Evolutionary conservation across 805 yeast genomes (phyloP).

Genomic region (Lachancea thermotolerans): DNA sequence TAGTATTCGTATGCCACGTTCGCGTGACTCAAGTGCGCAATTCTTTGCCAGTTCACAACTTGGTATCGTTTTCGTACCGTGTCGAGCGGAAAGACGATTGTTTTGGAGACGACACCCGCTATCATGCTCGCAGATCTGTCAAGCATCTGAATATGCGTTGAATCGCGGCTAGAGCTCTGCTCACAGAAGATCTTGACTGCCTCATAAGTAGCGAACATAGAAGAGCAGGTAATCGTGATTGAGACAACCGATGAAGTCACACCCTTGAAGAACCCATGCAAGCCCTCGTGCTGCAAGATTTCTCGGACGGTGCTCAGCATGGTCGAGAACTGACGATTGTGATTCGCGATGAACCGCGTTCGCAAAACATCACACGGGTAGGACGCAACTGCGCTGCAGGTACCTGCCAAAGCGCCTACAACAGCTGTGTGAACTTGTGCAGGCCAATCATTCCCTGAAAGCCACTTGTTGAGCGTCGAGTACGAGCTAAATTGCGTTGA

Average conservation of each 20-base stretch:
- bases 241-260: slow-evolving; percentile 46
- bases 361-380: slow-evolving; percentile 90
- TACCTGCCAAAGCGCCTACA: slow-evolving; percentile 75
- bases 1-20: slow-evolving; percentile 16
- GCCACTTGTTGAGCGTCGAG: slow-evolving; percentile 43
- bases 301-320: slow-evolving; percentile 25
- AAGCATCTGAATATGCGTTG: slow-evolving; percentile 25
- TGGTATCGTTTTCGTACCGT: slow-evolving; percentile 74
- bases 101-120: slow-evolving; percentile 74
- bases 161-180: slow-evolving; percentile 22
- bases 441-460: slow-evolving; percentile 15
- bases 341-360: slow-evolving; percentile 75
- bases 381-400: slow-evolving; percentile 61
- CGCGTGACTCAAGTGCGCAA: slow-evolving; percentile 17
- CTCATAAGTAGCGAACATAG: slow-evolving; percentile 68
- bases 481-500: slow-evolving; percentile 76
- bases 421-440: slow-evolving; percentile 35
- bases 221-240: slow-evolving; percentile 63
- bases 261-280: slow-evolving; percentile 45
- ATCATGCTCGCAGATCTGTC: slow-evolving; percentile 57
- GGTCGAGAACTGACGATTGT: slow-evolving; percentile 18
- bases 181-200: slow-evolving; percentile 33
- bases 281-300: slow-evolving; percentile 38
- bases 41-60: slow-evolving; percentile 33
- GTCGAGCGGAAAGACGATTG: slow-evolving; percentile 77